Evolutionary conservation across 129 eudicot species (phyloP).

Genomic region (Artemisia annua): DNA sequence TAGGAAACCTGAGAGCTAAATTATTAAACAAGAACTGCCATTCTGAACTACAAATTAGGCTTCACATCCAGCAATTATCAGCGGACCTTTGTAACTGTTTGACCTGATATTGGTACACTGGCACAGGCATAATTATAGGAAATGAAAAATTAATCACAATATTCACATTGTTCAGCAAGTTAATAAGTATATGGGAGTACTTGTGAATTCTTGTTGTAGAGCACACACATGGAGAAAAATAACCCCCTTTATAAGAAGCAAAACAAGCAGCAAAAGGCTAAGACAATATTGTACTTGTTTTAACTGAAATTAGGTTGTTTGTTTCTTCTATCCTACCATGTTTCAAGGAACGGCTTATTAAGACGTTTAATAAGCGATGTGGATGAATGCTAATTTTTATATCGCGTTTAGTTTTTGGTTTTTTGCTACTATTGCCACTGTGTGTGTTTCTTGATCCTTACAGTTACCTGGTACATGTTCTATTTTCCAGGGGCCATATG

Average conservation of each 20-base stretch:
- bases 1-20: background rate
- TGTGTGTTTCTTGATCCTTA: background rate
- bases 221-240: too few relatives aligned
- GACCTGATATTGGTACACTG: background rate
- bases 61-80: background rate
- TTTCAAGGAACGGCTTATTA: conserved; percentile 1
- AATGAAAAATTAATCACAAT: too few relatives aligned
- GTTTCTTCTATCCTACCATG: background rate
- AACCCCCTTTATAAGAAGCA: too few relatives aligned
- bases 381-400: background rate
- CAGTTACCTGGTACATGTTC: conserved; percentile 2
- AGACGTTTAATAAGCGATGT: background rate
- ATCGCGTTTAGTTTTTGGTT: background rate
- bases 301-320: background rate
- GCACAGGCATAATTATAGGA: background rate
- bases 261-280: too few relatives aligned
- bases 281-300: too few relatives aligned
- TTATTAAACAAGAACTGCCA: background rate
- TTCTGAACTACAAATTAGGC: background rate
- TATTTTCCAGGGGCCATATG: conserved; percentile 62
- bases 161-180: background rate
- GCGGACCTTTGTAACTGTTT: background rate
- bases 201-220: too few relatives aligned
- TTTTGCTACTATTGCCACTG: background rate
- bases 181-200: too few relatives aligned